Evolutionary conservation across 1,284 basidiomycete genomes (phyloP), one percentile per base, ranked within the genome.

Genomic region (Rhodotorula mucilaginosa): DNA sequence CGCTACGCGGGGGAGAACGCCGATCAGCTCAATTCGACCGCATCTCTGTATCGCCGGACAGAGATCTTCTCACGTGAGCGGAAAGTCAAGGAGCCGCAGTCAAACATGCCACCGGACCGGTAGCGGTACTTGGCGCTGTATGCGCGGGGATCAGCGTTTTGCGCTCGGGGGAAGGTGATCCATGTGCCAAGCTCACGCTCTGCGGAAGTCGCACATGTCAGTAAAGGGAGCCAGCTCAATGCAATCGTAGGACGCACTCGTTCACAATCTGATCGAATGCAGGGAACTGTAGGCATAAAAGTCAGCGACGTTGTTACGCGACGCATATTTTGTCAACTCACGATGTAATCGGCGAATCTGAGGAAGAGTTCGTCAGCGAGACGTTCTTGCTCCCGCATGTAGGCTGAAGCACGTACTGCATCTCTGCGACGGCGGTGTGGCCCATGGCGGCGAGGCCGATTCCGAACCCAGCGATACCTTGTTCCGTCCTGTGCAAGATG

Each of bases 181-280:
- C 26, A 29, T 10, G 19, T 4, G 15, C 4, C 15, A 23, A 1
- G n/a, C 67, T 44, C 29, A 68, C 67, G 67, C 67, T 48, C 67
- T 68, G 61, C n/a, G 10, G 6, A 31, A 5, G 16, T 31, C 16
- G 39, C 39, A n/a, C 4, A 34, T 21, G 31, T 67, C 34, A 47
- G 10, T n/a, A 12, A 23, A 18, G 18, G 3, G 10, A 26, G 26
- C 21, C 8, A 34, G 39, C 39, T 44, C 2, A 13, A 16, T 2
- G 5, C 21, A 47, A 15, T 5, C 13, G 10, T 3, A 10, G 6
- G 6, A 68, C 72, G n/a, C 34, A 74, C 83, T 97, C 94, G 78
- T 97, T 97, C 61, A 97, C 93, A 49, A 97, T 85, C 90, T 96
- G 79, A 79, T 96, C 93, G 79, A 96, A 96, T 0, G 93, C 93